A percentile compares a stretch with the other conserved stretches of the same genome.
Conservation (phyloP, 768 basidiomycete species). For the Tephrocybe sp. region DNA sequence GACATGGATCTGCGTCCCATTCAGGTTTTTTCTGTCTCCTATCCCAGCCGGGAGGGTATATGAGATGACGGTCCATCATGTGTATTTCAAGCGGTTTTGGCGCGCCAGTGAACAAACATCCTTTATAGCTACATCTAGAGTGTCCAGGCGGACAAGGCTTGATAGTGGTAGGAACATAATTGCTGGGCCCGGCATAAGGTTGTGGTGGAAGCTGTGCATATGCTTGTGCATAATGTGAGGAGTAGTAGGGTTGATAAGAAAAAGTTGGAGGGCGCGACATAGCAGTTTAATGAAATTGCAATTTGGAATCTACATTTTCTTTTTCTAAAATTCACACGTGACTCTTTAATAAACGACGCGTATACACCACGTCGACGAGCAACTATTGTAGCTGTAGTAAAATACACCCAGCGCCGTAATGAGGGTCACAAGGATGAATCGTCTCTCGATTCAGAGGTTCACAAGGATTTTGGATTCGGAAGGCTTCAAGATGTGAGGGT, state of each 20-base stretch:
- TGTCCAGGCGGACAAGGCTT: slow-evolving; percentile 57
- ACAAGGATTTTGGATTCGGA: slow-evolving; percentile 10
- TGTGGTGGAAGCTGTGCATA: slow-evolving; percentile 8
- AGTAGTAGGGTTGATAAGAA: slow-evolving; percentile 14
- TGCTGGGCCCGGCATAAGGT: slow-evolving; percentile 1
- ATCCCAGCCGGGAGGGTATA: slow-evolving; percentile 75
- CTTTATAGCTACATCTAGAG: slow-evolving; percentile 53
- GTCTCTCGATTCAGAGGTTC: slow-evolving; percentile 10
- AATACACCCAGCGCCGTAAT: slow-evolving; percentile 12
- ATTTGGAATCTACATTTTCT: neutral
- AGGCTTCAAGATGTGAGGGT: slow-evolving; percentile 14
- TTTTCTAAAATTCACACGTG: slow-evolving; percentile 18
- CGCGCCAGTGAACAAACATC: slow-evolving; percentile 71
- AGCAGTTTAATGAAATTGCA: slow-evolving; percentile 3
- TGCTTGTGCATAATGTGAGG: slow-evolving; percentile 20
- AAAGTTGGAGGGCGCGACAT: slow-evolving; percentile 4
- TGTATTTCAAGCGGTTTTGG: slow-evolving; percentile 71
- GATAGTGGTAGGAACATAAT: slow-evolving; percentile 1
- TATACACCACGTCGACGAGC: slow-evolving; percentile 15
- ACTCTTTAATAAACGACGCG: slow-evolving; percentile 16
- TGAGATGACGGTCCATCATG: slow-evolving; percentile 88
- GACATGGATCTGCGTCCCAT: slow-evolving; percentile 82
- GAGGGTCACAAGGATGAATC: slow-evolving; percentile 7
- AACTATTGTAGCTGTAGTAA: slow-evolving; percentile 14
- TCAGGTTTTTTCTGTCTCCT: slow-evolving; percentile 49